These are phyloP conservation scores for Yamadazyma songkhlaensis DNA, from an alignment of 1,139 yeast species.

Conservation along the genomic window DNA sequence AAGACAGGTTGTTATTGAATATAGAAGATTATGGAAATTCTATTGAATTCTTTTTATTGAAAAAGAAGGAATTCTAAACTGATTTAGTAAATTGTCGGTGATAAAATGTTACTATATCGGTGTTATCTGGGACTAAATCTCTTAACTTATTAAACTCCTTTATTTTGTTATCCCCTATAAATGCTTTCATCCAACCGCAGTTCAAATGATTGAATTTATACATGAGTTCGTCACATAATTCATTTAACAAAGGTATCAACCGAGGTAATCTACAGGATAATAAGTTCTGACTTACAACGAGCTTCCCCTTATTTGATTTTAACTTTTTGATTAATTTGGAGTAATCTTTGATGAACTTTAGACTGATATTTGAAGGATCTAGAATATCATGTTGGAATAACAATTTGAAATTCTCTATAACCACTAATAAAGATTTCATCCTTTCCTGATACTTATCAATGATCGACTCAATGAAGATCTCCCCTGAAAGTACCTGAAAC, in stretches of 20 bases:
- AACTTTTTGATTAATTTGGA: not conserved
- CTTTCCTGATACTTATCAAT: constrained; percentile 19
- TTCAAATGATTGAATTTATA: constrained; percentile 3
- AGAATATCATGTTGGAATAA: not conserved
- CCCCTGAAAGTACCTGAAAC: constrained; percentile 15
- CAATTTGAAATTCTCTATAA: constrained; percentile 2
- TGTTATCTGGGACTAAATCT: constrained; percentile 6
- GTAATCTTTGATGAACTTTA: not conserved
- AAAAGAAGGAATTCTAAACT: not conserved
- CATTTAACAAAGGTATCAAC: not conserved
- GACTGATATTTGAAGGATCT: not conserved
- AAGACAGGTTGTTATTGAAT: too few relatives aligned
- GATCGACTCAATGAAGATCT: constrained; percentile 16
- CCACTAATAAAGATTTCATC: constrained; percentile 10
- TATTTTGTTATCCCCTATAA: constrained; percentile 13
- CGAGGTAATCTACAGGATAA: not conserved
- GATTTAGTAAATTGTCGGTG: not conserved
- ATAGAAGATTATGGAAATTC: too few relatives aligned
- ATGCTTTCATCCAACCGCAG: constrained; percentile 8
- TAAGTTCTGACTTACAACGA: not conserved
- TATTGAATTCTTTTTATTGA: too few relatives aligned
- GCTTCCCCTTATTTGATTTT: not conserved
- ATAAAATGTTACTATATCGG: constrained; percentile 10
- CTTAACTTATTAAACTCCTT: constrained; percentile 10
- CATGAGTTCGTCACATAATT: not conserved